Percentiles rank a stretch among this genome's conserved stretches.
These are phyloP conservation scores for Diaporthe longicolla DNA, from an alignment of 2,329 filamentous ascomycete genomes.

Conservation along the genomic window DNA sequence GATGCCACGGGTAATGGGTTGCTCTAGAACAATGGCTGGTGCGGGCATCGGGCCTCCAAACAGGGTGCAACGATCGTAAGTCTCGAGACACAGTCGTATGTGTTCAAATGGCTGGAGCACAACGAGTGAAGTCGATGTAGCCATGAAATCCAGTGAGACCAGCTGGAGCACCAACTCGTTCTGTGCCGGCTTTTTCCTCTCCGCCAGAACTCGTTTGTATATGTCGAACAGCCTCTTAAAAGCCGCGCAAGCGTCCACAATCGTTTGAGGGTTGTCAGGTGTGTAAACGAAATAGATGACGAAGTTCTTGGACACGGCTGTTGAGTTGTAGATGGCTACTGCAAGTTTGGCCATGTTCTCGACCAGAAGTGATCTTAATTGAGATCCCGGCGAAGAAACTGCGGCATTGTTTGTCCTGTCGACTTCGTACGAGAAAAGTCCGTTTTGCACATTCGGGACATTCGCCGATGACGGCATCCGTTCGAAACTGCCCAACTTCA, in stretches of 20 bases:
- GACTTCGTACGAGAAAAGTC: conserved; percentile 65
- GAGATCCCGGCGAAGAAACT: conserved; percentile 56
- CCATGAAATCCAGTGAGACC: conserved; percentile 77
- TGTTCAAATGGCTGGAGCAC: conserved; percentile 74
- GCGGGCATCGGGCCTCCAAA: conserved; percentile 71
- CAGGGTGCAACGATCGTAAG: conserved; percentile 81
- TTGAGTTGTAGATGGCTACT: conserved; percentile 59
- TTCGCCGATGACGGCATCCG: conserved; percentile 59
- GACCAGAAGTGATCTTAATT: conserved; percentile 60
- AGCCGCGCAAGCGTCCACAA: conserved; percentile 79
- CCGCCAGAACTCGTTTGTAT: conserved; percentile 66
- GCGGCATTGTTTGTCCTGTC: conserved; percentile 61
- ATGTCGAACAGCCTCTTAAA: conserved; percentile 81
- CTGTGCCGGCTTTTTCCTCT: conserved; percentile 60
- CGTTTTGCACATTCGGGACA: conserved; percentile 55
- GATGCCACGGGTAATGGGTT: conserved; percentile 77
- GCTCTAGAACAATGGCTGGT: conserved; percentile 81
- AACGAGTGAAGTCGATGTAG: conserved; percentile 73
- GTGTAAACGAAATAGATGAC: conserved; percentile 85
- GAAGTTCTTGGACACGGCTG: conserved; percentile 69
- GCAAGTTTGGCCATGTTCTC: conserved; percentile 65
- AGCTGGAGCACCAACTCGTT: conserved; percentile 85
- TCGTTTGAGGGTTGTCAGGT: conserved; percentile 70
- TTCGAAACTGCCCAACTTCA: conserved; percentile 78
- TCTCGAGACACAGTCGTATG: conserved; percentile 76